These are phyloP conservation scores for Prosopis cineraria DNA, from an alignment of 306 rosid genomes.

Conservation along the genomic window DNA sequence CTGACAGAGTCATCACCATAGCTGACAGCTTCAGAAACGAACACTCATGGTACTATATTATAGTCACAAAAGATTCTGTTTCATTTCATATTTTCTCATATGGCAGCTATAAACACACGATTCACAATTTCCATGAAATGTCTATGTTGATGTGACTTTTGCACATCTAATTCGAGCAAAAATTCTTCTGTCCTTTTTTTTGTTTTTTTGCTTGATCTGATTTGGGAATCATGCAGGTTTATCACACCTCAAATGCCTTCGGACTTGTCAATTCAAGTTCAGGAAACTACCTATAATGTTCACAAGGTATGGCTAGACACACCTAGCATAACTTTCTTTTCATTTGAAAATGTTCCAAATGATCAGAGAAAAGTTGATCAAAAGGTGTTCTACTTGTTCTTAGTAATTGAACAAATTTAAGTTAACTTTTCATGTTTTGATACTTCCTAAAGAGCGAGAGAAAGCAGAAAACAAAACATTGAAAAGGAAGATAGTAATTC, in stretches of 20 bases:
- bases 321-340: not conserved
- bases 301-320: constrained; percentile 72
- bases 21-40: constrained; percentile 58
- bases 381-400: not conserved
- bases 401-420: not conserved
- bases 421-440: not conserved
- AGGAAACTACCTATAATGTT: constrained; percentile 68
- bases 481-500: not conserved
- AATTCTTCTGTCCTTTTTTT: not conserved
- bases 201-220: not conserved
- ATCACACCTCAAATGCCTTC: constrained; percentile 81
- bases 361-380: not conserved
- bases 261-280: constrained; percentile 71
- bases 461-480: constrained; percentile 30
- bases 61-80: constrained; percentile 3
- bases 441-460: not conserved
- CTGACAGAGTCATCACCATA: constrained; percentile 51
- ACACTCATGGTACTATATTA: constrained; percentile 56
- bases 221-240: constrained; percentile 60
- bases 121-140: not conserved
- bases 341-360: no score
- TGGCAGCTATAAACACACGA: constrained; percentile 3
- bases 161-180: constrained; percentile 7
- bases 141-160: constrained; percentile 9
- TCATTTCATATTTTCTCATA: constrained; percentile 1